Base-by-base conservation (phyloP, 116 monocot genomes). In the Dioscorea cayenensis region DNA sequence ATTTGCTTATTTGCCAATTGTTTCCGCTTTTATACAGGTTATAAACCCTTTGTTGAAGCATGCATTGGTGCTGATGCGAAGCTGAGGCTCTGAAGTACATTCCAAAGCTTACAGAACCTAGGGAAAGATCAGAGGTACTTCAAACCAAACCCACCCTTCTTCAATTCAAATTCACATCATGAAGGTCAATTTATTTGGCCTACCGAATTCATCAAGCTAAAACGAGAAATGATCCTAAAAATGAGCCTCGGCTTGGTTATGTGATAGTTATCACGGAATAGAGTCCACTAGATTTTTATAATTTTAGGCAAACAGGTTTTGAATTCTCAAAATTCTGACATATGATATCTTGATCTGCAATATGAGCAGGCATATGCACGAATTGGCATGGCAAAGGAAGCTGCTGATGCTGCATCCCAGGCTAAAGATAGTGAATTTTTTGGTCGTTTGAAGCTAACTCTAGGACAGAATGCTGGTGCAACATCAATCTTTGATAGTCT, bases 21-120 rank as follows among this genome's bases (percentile, higher is more conserved):
- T 38, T 59, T 60, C 32, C 60, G 36, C n/a, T 64, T 38, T 37
- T 64, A 7, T 69, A n/a, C 49, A 99, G 93, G 99, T 55, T 93
- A 83, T 75, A 99, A 93, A 76, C 93, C 94, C 19, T 99, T 99
- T 72, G 94, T 93, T 43, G 90, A 99, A 80, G 99, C 91, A 68
- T 99, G 99, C 55, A 89, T 99, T 65, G 86, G 87, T 78, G 90
- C 86, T 38, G 90, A 84, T 65, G 88, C 93, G 70, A 93, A 80
- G 64, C 71, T 27, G 99, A 99, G 80, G 99, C 99, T 64, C 72
- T 99, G 36, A 99, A 99, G 60, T 91, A 99, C 73, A 99, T 99
- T 69, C 94, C 90, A 6, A 99, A 90, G 80, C 88, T 99, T 19
- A 71, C 79, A 29, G 99, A 99, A 36, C 89, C 94, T 36, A 82